Conservation (phyloP, 805 yeast species). For the Isabelozyma gotoi region DNA sequence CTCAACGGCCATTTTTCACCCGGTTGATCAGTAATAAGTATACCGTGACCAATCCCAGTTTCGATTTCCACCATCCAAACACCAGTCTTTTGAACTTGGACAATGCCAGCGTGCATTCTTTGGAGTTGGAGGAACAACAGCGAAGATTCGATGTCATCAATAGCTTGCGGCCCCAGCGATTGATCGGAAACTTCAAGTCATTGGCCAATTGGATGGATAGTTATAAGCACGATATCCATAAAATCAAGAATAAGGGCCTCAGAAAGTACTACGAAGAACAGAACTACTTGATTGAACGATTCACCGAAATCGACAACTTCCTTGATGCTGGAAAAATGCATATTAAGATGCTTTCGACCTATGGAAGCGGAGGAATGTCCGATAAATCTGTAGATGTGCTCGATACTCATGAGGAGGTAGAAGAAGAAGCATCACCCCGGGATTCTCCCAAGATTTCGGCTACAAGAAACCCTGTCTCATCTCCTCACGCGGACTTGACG, state of each 20-base stretch:
- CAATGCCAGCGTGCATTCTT: conserved; percentile 10
- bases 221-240: conserved; percentile 13
- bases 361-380: conserved; percentile 38
- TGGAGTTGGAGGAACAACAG: conserved; percentile 21
- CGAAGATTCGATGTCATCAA: conserved; percentile 19
- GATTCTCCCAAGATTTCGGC: background rate
- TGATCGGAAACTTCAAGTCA: conserved; percentile 31
- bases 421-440: background rate
- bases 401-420: conserved; percentile 1
- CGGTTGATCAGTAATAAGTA: conserved; percentile 25
- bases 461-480: background rate
- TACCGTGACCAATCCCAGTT: conserved; percentile 30
- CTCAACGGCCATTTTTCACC: conserved; percentile 24
- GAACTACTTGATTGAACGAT: conserved; percentile 58
- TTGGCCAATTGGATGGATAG: conserved; percentile 32
- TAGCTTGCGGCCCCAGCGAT: conserved; percentile 28
- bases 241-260: conserved; percentile 23
- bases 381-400: background rate
- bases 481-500: background rate
- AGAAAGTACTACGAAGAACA: conserved; percentile 54
- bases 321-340: conserved; percentile 69
- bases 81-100: conserved; percentile 8
- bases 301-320: conserved; percentile 58
- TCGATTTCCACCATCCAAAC: conserved; percentile 7
- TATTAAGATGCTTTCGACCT: conserved; percentile 59